Base-by-base conservation (phyloP, 495 filamentous ascomycete genomes). In the Lichina pygmaea region DNA sequence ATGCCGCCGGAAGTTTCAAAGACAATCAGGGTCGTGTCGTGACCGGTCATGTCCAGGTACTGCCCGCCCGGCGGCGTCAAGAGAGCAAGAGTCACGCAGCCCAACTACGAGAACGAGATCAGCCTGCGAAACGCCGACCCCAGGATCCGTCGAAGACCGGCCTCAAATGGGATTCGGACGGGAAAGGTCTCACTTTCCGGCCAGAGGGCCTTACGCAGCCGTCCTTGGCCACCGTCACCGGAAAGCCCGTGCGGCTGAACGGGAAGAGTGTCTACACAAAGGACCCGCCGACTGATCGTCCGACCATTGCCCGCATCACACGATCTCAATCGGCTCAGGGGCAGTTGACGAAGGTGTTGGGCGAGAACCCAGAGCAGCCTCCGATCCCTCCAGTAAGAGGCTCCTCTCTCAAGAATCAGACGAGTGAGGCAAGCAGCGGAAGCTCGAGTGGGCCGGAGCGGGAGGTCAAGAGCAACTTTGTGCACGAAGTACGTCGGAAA, bases 61-160 rank as follows among this genome's bases (percentile, higher is more conserved):
- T 2, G 36, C 36, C 36, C 13, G 13, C 36, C 36, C 10, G 2
- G 9, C 11, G 12, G 5, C 33, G 16, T 15, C 33, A 40, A 45
- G 16, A 40, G 44, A 41, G 12, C 16, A 32, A 64, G 40, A 68
- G 60, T 39, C 64, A 65, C 44, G 66, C 66, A 0, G 64, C 66
- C 6, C 61, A 61, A 0, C 59, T 67, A 46, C 62, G 66, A 13
- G 45, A 33, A 34, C 15, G 24, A 12, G 41, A 47, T 43, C 34
- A 32, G 3, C 45, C 44, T 9, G 32, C 45, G 11, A 45, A 45
- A n/a, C 31, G 33, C 17, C 33, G 30, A 12, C 11, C 33, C 10
- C 33, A 33, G 44, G 33, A 41, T 10, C 1, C 34, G 9, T 2
- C 30, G 44, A 37, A 37, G 44, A 8, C 31, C 24, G 37, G 15